phyloP scores from a whole-genome alignment of 257 asterid genomes.

The Cinchona pubescens region DNA sequence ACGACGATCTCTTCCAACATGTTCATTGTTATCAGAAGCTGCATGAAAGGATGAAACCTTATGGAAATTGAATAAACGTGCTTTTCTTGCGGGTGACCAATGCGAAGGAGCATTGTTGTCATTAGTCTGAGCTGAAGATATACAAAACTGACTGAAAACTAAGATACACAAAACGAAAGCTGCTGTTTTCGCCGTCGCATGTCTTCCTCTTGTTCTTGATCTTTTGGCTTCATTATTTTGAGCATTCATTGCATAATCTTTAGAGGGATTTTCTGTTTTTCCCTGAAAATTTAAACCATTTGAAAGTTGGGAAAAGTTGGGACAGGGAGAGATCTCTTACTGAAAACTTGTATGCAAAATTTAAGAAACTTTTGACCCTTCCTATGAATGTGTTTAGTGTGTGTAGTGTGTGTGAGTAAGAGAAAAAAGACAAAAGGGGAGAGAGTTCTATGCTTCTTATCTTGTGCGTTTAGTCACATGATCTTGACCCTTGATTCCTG shows the following conservation, averaged over 20 bases:
- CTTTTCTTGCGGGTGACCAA: constrained; percentile 43
- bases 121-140: constrained; percentile 19
- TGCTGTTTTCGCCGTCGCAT: constrained; percentile 21
- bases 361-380: constrained; percentile 12
- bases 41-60: constrained; percentile 14
- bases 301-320: background rate
- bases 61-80: constrained; percentile 25
- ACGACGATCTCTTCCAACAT: background rate
- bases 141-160: constrained; percentile 29
- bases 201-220: constrained; percentile 16
- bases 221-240: background rate
- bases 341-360: constrained; percentile 9
- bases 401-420: background rate
- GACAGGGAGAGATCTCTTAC: constrained; percentile 20
- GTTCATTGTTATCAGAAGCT: constrained; percentile 8
- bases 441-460: constrained; percentile 35
- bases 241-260: constrained; percentile 25
- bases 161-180: constrained; percentile 34
- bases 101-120: constrained; percentile 9
- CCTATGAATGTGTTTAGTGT: background rate
- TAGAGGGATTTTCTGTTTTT: background rate
- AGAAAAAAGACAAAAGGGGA: constrained; percentile 19
- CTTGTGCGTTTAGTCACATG: constrained; percentile 45
- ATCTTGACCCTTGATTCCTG: constrained; percentile 65
- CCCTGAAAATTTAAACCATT: constrained; percentile 6